A percentile compares a stretch with the other conserved stretches of the same genome.
Conservation (phyloP, 2,329 filamentous ascomycete species). For the Fusarium beomiforme region DNA sequence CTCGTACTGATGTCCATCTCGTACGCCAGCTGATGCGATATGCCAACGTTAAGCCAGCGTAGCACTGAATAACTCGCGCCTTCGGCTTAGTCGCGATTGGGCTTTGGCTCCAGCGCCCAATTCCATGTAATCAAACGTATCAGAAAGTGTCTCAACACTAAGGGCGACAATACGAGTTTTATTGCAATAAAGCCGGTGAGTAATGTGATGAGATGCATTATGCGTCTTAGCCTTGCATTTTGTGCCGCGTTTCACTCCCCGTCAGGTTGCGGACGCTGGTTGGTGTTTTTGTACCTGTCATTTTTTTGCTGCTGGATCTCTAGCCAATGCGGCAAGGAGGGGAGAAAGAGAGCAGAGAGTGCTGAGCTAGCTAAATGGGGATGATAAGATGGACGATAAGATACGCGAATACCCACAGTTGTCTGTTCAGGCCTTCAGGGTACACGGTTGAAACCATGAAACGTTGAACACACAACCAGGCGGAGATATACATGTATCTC, state of each 20-base stretch:
- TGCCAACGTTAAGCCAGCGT: too few species aligned
- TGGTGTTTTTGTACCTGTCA: neutral
- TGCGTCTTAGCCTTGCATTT: too few species aligned
- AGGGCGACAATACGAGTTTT: rapidly evolving
- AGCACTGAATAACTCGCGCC: too few species aligned
- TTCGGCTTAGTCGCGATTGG: rapidly evolving
- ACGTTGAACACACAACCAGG: too few species aligned
- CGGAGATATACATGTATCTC: too few species aligned
- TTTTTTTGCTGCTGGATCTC: neutral
- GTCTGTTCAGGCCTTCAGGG: too few species aligned
- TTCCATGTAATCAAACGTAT: neutral
- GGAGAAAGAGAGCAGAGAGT: neutral
- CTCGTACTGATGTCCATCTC: too few species aligned
- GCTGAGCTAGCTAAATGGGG: neutral
- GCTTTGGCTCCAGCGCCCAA: neutral
- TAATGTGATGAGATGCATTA: rapidly evolving
- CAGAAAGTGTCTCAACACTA: neutral
- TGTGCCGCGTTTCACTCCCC: neutral
- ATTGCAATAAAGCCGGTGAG: neutral
- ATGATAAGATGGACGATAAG: rapidly evolving
- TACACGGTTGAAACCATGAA: too few species aligned
- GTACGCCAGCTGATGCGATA: too few species aligned
- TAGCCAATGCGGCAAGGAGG: too few species aligned
- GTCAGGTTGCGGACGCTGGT: neutral
- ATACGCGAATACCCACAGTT: too few species aligned